Conservation (phyloP, 2,329 filamentous ascomycete species). For the Claviceps africana region DNA sequence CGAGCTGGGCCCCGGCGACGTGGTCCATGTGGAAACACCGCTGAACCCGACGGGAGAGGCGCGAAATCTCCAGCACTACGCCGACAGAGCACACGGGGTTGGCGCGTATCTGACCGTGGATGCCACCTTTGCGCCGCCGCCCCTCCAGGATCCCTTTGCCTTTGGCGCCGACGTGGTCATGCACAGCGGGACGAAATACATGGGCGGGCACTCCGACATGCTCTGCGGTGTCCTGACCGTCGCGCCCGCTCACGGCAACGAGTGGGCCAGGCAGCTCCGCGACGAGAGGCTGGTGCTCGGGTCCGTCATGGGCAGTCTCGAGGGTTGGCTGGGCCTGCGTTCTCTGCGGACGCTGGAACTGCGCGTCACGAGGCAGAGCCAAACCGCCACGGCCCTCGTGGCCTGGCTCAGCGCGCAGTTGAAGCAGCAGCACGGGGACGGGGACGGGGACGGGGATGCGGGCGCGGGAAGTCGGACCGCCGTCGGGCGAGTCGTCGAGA, state of each 20-base stretch:
- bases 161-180: conserved; percentile 76
- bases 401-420: conserved; percentile 50
- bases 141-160: conserved; percentile 70
- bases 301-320: conserved; percentile 73
- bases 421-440: conserved; percentile 7
- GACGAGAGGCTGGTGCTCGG: conserved; percentile 66
- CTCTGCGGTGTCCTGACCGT: conserved; percentile 73
- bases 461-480: conserved; percentile 11
- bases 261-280: conserved; percentile 46
- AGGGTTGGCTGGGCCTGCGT: conserved; percentile 82
- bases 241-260: conserved; percentile 25
- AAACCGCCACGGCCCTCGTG: conserved; percentile 56
- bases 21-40: conserved; percentile 86
- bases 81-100: conserved; percentile 52
- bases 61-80: conserved; percentile 56
- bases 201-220: conserved; percentile 90
- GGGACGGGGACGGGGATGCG: too few species aligned
- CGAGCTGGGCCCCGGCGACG: conserved; percentile 59
- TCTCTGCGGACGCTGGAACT: conserved; percentile 78
- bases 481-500: conserved; percentile 41
- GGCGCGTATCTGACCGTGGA: conserved; percentile 76
- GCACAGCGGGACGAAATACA: conserved; percentile 92
- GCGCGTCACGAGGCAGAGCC: conserved; percentile 62
- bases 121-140: conserved; percentile 83
- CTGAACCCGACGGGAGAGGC: conserved; percentile 83